Evolutionary conservation across 2,329 filamentous ascomycete species (phyloP), one percentile per base, ranked within the genome.

Genomic region (Aaosphaeria pasadenensis): DNA sequence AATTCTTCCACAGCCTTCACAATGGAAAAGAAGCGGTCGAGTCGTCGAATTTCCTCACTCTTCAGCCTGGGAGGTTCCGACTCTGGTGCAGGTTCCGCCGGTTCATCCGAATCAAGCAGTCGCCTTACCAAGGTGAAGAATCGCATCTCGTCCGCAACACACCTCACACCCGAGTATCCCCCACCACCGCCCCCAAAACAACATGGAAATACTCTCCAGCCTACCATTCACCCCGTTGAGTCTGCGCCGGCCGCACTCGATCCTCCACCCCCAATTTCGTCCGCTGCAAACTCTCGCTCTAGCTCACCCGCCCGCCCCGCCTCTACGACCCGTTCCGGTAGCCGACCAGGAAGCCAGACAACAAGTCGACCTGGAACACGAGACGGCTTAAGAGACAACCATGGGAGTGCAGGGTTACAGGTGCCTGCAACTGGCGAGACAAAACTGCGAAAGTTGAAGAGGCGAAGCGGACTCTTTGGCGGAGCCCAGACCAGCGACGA

Each of bases 391-490:
- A 24, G 17, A 24, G 17, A 24, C 17, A 24, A 24, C 17, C 3
- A 24, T 24, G 39, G 39, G 2, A 4, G 39, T 11, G 47, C 51
- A 2, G 32, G 9, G 28, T 43, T 41, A 3, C 40, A 48, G 30
- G 33, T 36, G 33, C 45, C 49, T n/a, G 39, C 51, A 11, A 42
- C 51, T 11, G 62, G 62, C 32, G 53, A 53, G 24, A 9, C 41
- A 7, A 43, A 31, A 0, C 43, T 59, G 39, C 67, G 65, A 56
- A 71, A 70, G 49, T 51, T 64, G 44, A 62, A 63, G 53, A 57
- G 69, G 46, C 67, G 59, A 47, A 71, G 66, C 48, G 62, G 53
- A 29, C 45, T 72, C 7, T 69, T 71, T 51, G 63, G 63, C 6
- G 53, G 59, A 31, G 55, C 45, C 40, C 53, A 54, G 45, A 52